A percentile compares a stretch with the other conserved stretches of the same genome.
These are phyloP conservation scores for Periconia sp. DNA, from an alignment of 2,329 filamentous ascomycete species.

Conservation along the genomic window DNA sequence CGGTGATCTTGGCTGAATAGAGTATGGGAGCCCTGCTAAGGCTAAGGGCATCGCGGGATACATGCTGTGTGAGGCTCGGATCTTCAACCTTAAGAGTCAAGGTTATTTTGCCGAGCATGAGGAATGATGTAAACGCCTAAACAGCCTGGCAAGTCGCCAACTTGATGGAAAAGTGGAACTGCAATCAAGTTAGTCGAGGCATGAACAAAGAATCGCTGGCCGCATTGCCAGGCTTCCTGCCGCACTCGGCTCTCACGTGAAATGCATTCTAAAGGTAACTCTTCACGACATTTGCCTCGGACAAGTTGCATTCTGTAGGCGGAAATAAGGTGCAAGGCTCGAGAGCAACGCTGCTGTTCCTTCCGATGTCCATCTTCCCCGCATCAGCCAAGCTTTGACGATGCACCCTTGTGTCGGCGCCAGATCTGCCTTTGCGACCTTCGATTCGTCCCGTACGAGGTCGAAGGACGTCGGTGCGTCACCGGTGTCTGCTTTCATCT, in stretches of 20 bases:
- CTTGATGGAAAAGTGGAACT: too few relatives aligned
- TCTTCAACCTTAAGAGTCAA: slow-evolving; percentile 3
- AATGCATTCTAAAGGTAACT: background rate
- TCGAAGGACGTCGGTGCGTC: slow-evolving; percentile 8
- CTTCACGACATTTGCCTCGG: slow-evolving; percentile 6
- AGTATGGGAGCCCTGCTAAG: slow-evolving; percentile 4
- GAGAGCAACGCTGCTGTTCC: background rate
- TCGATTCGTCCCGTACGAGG: slow-evolving; percentile 4
- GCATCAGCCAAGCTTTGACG: slow-evolving; percentile 21
- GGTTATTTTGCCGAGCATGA: slow-evolving; percentile 6
- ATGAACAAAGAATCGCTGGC: too few relatives aligned
- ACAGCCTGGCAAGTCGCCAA: too few relatives aligned
- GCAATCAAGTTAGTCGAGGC: too few relatives aligned
- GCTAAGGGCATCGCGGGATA: slow-evolving; percentile 10
- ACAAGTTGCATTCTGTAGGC: background rate
- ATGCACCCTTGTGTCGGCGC: slow-evolving; percentile 2
- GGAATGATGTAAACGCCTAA: too few relatives aligned
- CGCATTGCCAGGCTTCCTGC: too few relatives aligned
- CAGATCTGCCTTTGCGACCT: background rate
- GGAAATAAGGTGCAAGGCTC: slow-evolving; percentile 2
- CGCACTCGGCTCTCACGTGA: background rate
- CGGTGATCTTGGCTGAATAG: slow-evolving; percentile 11
- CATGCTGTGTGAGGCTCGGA: slow-evolving; percentile 12
- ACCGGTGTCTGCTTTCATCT: slow-evolving; percentile 9
- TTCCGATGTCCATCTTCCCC: slow-evolving; percentile 8